These are phyloP conservation scores for Diplodia sapinea DNA, from an alignment of 2,329 filamentous ascomycete genomes.

Conservation along the genomic window DNA sequence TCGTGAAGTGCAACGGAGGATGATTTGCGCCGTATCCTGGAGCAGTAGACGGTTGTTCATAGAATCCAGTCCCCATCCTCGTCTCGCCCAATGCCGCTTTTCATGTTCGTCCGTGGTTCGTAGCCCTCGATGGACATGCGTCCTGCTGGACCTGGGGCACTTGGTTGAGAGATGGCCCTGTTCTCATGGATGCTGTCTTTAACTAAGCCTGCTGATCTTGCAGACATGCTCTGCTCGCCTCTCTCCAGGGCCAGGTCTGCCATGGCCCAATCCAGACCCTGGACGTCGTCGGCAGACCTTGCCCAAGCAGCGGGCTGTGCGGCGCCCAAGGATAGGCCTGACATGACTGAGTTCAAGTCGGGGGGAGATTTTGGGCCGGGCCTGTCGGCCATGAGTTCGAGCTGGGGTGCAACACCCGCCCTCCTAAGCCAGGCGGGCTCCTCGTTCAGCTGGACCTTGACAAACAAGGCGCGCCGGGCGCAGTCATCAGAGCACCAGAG, in stretches of 20 bases:
- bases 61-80: slow-evolving; percentile 30
- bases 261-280: slow-evolving; percentile 40
- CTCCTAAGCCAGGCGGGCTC: slow-evolving; percentile 84
- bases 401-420: slow-evolving; percentile 50
- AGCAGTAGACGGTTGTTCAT: not conserved
- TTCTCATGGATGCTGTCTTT: slow-evolving; percentile 44
- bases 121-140: slow-evolving; percentile 49
- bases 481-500: slow-evolving; percentile 87
- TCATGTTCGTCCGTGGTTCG: slow-evolving; percentile 37
- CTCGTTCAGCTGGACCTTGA: slow-evolving; percentile 86
- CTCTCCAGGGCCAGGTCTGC: slow-evolving; percentile 52
- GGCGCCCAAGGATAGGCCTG: slow-evolving; percentile 8
- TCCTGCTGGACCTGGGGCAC: slow-evolving; percentile 33
- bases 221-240: slow-evolving; percentile 45
- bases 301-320: slow-evolving; percentile 5
- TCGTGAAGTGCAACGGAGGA: not conserved
- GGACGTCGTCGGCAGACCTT: slow-evolving; percentile 5
- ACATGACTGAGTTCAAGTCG: slow-evolving; percentile 26
- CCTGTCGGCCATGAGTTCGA: slow-evolving; percentile 42
- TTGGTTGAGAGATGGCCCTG: slow-evolving; percentile 31
- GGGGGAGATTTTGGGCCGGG: not conserved
- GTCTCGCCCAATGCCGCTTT: slow-evolving; percentile 7
- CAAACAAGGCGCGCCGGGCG: slow-evolving; percentile 77
- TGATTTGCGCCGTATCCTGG: not conserved
- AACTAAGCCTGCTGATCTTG: slow-evolving; percentile 43